Conservation (phyloP, 768 basidiomycete species). For the Imleria badia region DNA sequence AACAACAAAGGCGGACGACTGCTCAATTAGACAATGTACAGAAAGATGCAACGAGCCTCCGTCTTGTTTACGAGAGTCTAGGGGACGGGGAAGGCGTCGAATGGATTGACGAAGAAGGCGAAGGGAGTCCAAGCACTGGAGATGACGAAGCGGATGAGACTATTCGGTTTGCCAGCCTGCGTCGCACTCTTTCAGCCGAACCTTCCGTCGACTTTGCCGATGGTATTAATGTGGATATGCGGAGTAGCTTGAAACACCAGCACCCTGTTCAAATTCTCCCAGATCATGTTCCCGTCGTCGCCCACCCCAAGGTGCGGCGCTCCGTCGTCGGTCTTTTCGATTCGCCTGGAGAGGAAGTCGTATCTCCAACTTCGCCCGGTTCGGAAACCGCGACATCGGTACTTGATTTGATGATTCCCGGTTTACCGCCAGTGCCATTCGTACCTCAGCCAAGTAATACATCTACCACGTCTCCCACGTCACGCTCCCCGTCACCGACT, state of each 20-base stretch:
- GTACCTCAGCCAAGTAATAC: slow-evolving; percentile 33
- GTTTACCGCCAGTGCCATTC: slow-evolving; percentile 33
- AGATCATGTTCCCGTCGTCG: slow-evolving; percentile 18
- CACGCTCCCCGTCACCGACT: slow-evolving; percentile 25
- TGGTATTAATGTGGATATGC: slow-evolving; percentile 23
- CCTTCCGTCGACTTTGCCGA: slow-evolving; percentile 19
- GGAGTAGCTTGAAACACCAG: slow-evolving; percentile 23
- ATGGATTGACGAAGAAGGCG: slow-evolving; percentile 44
- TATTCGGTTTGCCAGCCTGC: slow-evolving; percentile 31
- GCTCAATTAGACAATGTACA: slow-evolving; percentile 67
- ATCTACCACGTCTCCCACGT: slow-evolving; percentile 11
- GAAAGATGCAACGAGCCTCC: slow-evolving; percentile 68
- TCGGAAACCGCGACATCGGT: slow-evolving; percentile 21
- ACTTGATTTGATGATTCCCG: slow-evolving; percentile 34
- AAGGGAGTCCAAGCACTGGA: slow-evolving; percentile 27
- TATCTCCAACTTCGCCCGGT: slow-evolving; percentile 8
- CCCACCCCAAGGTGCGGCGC: slow-evolving; percentile 40
- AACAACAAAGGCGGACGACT: slow-evolving; percentile 62
- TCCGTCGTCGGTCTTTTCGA: slow-evolving; percentile 68
- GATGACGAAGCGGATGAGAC: slow-evolving; percentile 33
- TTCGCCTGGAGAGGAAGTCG: slow-evolving; percentile 17
- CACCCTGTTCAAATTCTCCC: slow-evolving; percentile 1
- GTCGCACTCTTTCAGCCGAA: slow-evolving; percentile 25
- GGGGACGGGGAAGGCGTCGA: slow-evolving; percentile 48
- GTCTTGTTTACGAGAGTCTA: slow-evolving; percentile 67